These are phyloP conservation scores for Hanseniaspora lachancei DNA, from an alignment of 805 yeast genomes.

Conservation along the genomic window DNA sequence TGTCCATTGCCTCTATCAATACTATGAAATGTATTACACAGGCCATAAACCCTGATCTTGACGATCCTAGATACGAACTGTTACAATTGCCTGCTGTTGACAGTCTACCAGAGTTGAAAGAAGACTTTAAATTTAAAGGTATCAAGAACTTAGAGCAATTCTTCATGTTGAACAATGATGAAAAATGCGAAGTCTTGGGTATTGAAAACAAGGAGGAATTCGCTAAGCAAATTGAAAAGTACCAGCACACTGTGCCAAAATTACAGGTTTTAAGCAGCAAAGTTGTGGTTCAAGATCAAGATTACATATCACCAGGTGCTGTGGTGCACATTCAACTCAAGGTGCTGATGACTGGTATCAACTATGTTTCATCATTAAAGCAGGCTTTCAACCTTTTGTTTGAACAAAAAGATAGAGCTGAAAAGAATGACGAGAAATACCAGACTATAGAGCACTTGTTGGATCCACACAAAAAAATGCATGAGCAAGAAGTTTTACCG, in stretches of 20 bases:
- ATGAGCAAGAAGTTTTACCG: constrained; percentile 58
- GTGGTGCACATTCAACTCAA: constrained; percentile 64
- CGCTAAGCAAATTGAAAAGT: constrained; percentile 36
- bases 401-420: constrained; percentile 19
- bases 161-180: constrained; percentile 43
- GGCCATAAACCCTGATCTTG: constrained; percentile 45
- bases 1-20: constrained; percentile 47
- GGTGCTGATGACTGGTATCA: constrained; percentile 30
- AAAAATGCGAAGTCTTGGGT: constrained; percentile 45
- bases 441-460: constrained; percentile 41
- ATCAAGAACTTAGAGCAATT: constrained; percentile 46
- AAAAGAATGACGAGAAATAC: constrained; percentile 27
- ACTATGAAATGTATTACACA: constrained; percentile 61
- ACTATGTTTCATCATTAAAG: constrained; percentile 49
- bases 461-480: constrained; percentile 51
- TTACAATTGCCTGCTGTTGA: constrained; percentile 72
- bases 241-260: constrained; percentile 56
- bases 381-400: constrained; percentile 34
- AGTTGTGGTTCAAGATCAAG: constrained; percentile 81
- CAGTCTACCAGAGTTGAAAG: constrained; percentile 29
- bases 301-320: constrained; percentile 54
- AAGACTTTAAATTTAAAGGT: not conserved
- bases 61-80: constrained; percentile 36
- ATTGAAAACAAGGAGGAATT: constrained; percentile 29
- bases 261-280: constrained; percentile 55